Base-by-base conservation (phyloP, 805 yeast species). In the Metschnikowia matae region DNA sequence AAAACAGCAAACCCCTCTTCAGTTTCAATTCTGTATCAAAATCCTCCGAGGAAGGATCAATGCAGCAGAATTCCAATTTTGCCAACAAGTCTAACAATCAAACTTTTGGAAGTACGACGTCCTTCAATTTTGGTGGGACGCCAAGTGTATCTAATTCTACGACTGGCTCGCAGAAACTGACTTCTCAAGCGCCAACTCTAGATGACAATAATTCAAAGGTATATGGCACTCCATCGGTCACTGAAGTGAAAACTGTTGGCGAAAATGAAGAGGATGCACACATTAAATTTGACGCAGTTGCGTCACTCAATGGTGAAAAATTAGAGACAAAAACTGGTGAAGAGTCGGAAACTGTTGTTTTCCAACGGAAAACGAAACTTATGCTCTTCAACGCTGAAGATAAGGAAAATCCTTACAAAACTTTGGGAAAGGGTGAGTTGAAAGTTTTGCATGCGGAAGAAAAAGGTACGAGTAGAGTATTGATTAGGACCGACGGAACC, bases 401-500 rank as follows among this genome's bases (percentile, higher is more conserved):
- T 41, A 79, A 79, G 42, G 64, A 61, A 11, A 60, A 62, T 13
- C 81, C 80, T 10, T 88, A 87, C 62, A 76, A 73, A 35, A 69
- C 81, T 5, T 78, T 78, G 55, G 98, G 98, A 11, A 73, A 90
- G 2, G 98, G 98, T 3, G 91, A 85, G 46, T 73, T 90, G 58
- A 87, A 89, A 60, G 73, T 92, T 11, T 71, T 92, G 49, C 81
- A 78, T 51, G 77, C 85, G 59, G 77, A 77, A 46, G 75, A 71
- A 1, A 83, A 85, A 8, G 70, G 73, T 20, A 88, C 88, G 62
- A 64, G 83, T 2, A 81, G 98, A 64, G 69, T 88, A 13, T 70
- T 92, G 35, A 78, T 92, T 18, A 82, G 98, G 61, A 88, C 97
- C 0, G 98, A 91, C 50, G 97, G 96, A 29, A 83, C 89, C 37